Conservation (phyloP, 2,329 filamentous ascomycete genomes). For the Microdochium nivale region DNA sequence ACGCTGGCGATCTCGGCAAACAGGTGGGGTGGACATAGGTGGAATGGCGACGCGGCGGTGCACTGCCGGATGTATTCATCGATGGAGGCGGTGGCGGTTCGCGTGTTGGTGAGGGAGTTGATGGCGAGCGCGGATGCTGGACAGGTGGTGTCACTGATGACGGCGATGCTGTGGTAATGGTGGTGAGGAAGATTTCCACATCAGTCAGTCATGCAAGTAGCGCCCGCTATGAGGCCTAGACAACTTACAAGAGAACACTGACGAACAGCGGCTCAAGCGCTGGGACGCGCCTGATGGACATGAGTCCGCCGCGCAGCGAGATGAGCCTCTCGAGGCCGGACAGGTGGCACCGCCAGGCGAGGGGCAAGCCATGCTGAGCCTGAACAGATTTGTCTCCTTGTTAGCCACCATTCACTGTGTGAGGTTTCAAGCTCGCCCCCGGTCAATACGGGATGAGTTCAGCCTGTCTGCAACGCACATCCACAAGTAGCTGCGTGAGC, state of each 20-base stretch:
- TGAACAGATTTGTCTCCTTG: constrained; percentile 5
- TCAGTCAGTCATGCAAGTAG: constrained; percentile 4
- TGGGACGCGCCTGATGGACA: constrained; percentile 7
- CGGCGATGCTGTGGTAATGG: constrained; percentile 14
- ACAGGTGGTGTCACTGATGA: constrained; percentile 26
- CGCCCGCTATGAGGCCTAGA: constrained; percentile 1
- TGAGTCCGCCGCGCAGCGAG: constrained; percentile 21
- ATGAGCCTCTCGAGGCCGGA: constrained; percentile 22
- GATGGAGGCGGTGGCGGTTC: constrained; percentile 13
- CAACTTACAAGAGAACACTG: constrained; percentile 14
- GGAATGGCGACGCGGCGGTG: constrained; percentile 11
- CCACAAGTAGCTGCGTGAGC: constrained; percentile 19
- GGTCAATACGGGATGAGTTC: neutral
- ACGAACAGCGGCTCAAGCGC: constrained; percentile 13
- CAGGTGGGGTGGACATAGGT: constrained; percentile 19
- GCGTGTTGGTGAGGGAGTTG: constrained; percentile 6
- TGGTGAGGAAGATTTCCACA: neutral
- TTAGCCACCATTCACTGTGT: neutral
- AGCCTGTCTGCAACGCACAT: constrained; percentile 12
- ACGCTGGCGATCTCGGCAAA: constrained; percentile 24
- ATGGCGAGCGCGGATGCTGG: constrained; percentile 20
- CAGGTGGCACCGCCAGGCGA: constrained; percentile 25
- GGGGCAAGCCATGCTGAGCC: constrained; percentile 19
- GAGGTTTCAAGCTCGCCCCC: neutral
- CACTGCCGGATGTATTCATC: constrained; percentile 11